phyloP scores from a whole-genome alignment of 768 basidiomycete genomes.

The Russula virescens region DNA sequence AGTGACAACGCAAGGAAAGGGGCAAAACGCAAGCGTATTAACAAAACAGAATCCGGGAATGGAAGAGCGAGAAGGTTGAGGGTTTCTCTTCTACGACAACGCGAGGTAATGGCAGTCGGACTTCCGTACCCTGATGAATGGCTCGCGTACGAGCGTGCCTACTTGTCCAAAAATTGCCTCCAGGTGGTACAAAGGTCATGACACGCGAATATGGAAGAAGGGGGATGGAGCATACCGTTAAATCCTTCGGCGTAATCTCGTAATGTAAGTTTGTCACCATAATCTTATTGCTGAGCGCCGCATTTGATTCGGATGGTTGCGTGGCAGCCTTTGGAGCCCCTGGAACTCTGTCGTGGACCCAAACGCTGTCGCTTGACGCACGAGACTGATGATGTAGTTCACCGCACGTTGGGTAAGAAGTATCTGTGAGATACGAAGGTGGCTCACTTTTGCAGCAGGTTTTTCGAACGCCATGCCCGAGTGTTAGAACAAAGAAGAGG shows the following conservation, averaged over 20 bases:
- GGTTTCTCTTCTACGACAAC: conserved; percentile 55
- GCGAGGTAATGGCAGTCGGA: conserved; percentile 41
- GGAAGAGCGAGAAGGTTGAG: conserved; percentile 35
- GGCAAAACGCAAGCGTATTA: conserved; percentile 20
- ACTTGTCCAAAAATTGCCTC: conserved; percentile 89
- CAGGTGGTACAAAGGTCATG: background rate
- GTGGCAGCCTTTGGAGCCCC: background rate
- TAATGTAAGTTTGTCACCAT: conserved; percentile 88
- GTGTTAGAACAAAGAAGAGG: background rate
- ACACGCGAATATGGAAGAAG: conserved; percentile 1
- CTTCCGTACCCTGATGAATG: conserved; percentile 87
- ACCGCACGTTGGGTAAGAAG: background rate
- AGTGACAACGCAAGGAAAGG: conserved; percentile 23
- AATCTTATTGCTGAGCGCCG: conserved; percentile 36
- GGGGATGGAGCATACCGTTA: conserved; percentile 53
- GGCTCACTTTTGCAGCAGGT: conserved; percentile 1
- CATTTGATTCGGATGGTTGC: background rate
- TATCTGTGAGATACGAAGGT: background rate
- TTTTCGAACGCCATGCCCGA: conserved; percentile 10
- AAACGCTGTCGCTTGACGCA: conserved; percentile 14
- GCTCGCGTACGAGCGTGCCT: conserved; percentile 89
- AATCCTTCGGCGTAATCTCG: conserved; percentile 82
- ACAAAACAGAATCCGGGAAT: conserved; percentile 26
- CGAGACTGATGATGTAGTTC: conserved; percentile 9
- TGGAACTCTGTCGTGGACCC: conserved; percentile 20